Base-by-base conservation (phyloP, 257 asterid genomes). In the Cordia subcordata region DNA sequence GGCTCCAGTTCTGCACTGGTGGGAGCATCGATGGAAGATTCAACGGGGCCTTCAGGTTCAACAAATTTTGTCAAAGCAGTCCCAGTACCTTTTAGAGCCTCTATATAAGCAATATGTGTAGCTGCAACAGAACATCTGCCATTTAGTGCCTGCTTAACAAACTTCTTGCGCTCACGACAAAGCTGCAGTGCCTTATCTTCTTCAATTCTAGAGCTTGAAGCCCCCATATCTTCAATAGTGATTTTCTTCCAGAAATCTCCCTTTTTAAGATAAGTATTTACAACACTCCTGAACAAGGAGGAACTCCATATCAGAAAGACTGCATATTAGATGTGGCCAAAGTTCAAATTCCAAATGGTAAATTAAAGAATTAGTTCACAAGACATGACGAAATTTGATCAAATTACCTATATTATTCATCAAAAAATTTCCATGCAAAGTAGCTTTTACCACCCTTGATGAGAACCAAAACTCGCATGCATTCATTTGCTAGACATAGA, bases 121-220 rank as follows among this genome's bases (percentile, higher is more conserved):
- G 92, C 94, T 23, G 99, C 99, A 14, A 89, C 75, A 52, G 82
- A 82, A 66, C 97, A 89, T 79, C 99, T 79, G 53, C 96, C 95
- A 52, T 93, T 85, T 32, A 93, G 95, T 55, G 99, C 97, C 70
- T 86, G 97, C 71, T 85, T 85, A 84, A 93, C 85, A 61, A 89
- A 82, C 68, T 86, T 89, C 78, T 89, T 93, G 56, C 99, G 68
- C 57, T 90, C 94, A 32, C 95, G 91, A 69, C 99, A 89, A 52
- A 89, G 97, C 77, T 81, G 86, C 70, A 93, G 78, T 61, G 95
- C 86, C 60, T 86, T 86, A 79, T 86, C 99, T 79, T 93, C 99
- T 62, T 86, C 97, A 47, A 72, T 44, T 72, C 79, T 79, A 42
- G 99, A 93, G 71, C 80, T 84, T 33, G 96, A 72, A 39, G 87